Conservation (phyloP, 148 eudicot genomes). For the Rhododendron mucronatum region DNA sequence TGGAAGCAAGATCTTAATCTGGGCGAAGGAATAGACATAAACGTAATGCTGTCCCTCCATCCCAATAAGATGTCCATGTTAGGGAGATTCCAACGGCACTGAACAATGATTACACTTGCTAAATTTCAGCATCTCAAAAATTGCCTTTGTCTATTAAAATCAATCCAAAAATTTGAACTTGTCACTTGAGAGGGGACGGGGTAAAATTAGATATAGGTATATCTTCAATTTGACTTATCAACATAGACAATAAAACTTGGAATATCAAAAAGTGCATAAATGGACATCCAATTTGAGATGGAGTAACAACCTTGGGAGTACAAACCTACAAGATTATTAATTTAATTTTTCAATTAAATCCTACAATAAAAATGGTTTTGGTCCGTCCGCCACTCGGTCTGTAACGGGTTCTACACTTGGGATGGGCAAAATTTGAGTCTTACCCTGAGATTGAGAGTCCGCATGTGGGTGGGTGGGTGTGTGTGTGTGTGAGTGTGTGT, state of each 20-base stretch:
- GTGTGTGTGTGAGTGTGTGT: too few relatives aligned
- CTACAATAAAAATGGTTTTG: neutral
- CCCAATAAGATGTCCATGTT: neutral
- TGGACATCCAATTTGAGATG: neutral
- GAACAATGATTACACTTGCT: neutral
- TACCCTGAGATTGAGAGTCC: neutral
- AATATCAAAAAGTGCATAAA: too few relatives aligned
- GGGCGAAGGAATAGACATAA: neutral
- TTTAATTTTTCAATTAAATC: neutral
- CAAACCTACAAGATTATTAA: neutral
- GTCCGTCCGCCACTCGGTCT: neutral
- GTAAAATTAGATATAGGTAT: too few relatives aligned
- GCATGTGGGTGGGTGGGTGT: neutral
- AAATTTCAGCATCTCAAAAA: neutral
- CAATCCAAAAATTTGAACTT: neutral
- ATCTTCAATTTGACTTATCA: neutral
- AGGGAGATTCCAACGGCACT: neutral
- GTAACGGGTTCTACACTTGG: neutral
- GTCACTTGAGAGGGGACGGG: neutral
- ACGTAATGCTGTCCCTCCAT: neutral
- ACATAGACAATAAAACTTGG: neutral
- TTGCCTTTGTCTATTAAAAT: neutral
- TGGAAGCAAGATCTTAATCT: neutral
- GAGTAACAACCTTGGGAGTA: neutral
- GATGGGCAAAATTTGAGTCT: neutral